phyloP scores from a whole-genome alignment of 2,329 filamentous ascomycete genomes.

The Epichloe typhina region DNA sequence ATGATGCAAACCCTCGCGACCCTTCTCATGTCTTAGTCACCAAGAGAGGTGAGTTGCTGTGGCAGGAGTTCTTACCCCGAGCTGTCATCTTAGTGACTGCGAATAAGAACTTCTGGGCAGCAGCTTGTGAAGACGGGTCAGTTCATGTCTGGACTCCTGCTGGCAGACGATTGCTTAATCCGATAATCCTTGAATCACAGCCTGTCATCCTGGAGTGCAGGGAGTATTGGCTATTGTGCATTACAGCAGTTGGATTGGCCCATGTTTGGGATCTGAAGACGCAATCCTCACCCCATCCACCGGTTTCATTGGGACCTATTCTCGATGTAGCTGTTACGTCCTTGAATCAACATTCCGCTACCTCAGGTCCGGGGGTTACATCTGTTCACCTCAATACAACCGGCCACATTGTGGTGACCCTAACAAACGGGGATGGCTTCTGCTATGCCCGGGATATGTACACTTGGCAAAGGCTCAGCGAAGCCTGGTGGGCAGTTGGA shows the following conservation, averaged over 20 bases:
- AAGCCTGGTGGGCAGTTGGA: conserved; percentile 95
- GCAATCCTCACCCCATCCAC: conserved; percentile 74
- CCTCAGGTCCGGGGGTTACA: conserved; percentile 72
- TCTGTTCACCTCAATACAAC: conserved; percentile 83
- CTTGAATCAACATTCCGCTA: conserved; percentile 61
- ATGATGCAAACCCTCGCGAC: conserved; percentile 64
- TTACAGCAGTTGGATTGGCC: conserved; percentile 77
- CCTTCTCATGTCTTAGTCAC: conserved; percentile 73
- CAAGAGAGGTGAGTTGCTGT: conserved; percentile 67
- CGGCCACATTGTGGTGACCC: conserved; percentile 74
- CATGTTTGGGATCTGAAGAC: conserved; percentile 89
- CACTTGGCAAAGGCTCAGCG: conserved; percentile 89
- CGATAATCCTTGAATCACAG: conserved; percentile 79
- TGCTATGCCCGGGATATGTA: conserved; percentile 77
- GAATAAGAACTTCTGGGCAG: conserved; percentile 89
- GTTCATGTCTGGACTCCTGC: conserved; percentile 87
- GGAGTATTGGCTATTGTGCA: conserved; percentile 77
- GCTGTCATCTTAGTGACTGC: conserved; percentile 84
- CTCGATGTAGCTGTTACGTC: conserved; percentile 75
- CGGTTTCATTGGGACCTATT: conserved; percentile 76
- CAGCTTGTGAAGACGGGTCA: conserved; percentile 83
- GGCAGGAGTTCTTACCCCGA: conserved; percentile 87
- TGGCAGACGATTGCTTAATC: conserved; percentile 71
- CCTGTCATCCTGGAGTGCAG: conserved; percentile 88
- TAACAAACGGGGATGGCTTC: conserved; percentile 91